These are phyloP conservation scores for Penicillium paneum DNA, from an alignment of 2,329 filamentous ascomycete species.

Conservation along the genomic window DNA sequence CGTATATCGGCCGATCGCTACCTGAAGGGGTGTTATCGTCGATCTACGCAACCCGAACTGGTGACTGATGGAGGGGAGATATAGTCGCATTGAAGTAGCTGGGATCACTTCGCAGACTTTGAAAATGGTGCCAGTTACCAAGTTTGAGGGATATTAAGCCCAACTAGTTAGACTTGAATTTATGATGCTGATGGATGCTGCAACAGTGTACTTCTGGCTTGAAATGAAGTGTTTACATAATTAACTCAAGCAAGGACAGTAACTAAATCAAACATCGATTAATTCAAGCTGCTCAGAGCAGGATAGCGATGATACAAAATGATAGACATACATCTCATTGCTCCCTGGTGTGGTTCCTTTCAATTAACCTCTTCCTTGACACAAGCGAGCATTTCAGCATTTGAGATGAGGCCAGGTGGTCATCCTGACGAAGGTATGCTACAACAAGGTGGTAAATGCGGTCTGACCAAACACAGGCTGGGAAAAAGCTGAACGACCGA, in stretches of 20 bases:
- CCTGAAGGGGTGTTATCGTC: not conserved
- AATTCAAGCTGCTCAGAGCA: not conserved
- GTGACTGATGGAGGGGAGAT: too few relatives aligned
- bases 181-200: too few relatives aligned
- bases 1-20: not conserved
- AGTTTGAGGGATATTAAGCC: too few relatives aligned
- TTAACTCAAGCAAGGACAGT: too few relatives aligned
- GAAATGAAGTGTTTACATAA: too few relatives aligned
- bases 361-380: not conserved
- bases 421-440: too few relatives aligned
- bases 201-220: too few relatives aligned
- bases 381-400: not conserved
- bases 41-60: not conserved
- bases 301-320: not conserved
- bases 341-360: not conserved
- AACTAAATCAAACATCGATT: not conserved
- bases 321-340: not conserved
- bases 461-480: not conserved
- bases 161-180: too few relatives aligned
- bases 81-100: too few relatives aligned
- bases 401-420: too few relatives aligned
- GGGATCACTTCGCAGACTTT: too few relatives aligned
- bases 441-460: not conserved
- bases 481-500: not conserved
- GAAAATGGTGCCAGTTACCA: too few relatives aligned